These are phyloP conservation scores for Funneliformis caledonium DNA, from an alignment of 371 early-diverging fungal genomes.

Conservation along the genomic window DNA sequence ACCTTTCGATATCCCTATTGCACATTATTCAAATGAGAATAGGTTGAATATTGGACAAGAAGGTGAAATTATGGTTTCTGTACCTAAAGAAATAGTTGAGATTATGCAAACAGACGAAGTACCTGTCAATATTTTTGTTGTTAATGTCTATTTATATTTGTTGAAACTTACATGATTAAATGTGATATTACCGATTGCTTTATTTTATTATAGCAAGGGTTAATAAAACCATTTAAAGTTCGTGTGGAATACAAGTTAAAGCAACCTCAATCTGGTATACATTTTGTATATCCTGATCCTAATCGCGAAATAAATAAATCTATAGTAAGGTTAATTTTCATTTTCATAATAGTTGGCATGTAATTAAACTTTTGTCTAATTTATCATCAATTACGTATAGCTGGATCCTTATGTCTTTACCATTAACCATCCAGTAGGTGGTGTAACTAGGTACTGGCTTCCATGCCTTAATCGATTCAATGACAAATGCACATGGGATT, in stretches of 20 bases:
- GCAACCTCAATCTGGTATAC: constrained; percentile 9
- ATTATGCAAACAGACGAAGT: constrained; percentile 10
- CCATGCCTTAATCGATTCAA: constrained; percentile 84
- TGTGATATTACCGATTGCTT: neutral
- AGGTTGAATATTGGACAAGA: neutral
- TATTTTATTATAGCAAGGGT: constrained; percentile 16
- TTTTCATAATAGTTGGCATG: neutral
- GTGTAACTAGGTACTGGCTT: constrained; percentile 83
- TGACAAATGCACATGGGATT: constrained; percentile 86
- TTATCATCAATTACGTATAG: neutral
- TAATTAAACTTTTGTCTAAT: neutral
- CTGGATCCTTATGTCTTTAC: constrained; percentile 73
- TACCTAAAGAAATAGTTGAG: constrained; percentile 21
- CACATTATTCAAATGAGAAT: neutral
- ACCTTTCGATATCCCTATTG: neutral
- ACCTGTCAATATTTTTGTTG: neutral
- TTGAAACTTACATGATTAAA: neutral
- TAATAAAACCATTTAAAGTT: constrained; percentile 7
- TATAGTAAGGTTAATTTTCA: neutral
- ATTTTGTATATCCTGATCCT: constrained; percentile 20
- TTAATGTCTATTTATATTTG: neutral
- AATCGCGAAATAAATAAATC: neutral
- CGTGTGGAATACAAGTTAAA: neutral
- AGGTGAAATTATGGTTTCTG: constrained; percentile 3
- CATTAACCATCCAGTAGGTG: constrained; percentile 75